phyloP scores from a whole-genome alignment of 2,329 filamentous ascomycete genomes.

The Neonectria neomacrospora region DNA sequence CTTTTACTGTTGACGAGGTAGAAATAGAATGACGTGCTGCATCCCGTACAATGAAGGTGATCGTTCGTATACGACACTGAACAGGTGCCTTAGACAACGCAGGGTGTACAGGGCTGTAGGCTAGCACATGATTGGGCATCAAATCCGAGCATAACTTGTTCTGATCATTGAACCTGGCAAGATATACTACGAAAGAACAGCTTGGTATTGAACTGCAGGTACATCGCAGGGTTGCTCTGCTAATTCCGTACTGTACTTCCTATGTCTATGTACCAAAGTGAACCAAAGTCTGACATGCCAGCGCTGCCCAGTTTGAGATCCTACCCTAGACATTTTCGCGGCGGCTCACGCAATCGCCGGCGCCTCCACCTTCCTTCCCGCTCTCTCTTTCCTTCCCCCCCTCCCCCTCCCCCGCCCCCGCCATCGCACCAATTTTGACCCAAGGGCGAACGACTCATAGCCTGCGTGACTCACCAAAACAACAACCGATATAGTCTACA shows the following conservation, averaged over 20 bases:
- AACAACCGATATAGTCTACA: not conserved
- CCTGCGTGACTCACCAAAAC: constrained; percentile 25
- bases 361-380: constrained; percentile 30
- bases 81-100: no score
- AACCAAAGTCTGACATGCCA: not conserved
- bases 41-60: not conserved
- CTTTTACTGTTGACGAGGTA: not conserved
- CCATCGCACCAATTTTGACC: constrained; percentile 42
- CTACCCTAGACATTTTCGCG: constrained; percentile 30
- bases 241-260: no score
- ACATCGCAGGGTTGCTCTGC: not conserved
- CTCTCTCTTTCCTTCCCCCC: not conserved
- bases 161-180: not conserved
- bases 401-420: constrained; percentile 40
- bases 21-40: not conserved
- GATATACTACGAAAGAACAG: no score
- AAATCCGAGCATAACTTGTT: not conserved
- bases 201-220: no score
- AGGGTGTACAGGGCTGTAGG: no score
- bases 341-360: constrained; percentile 7
- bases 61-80: no score
- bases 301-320: not conserved
- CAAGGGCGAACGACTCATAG: not conserved
- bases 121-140: no score
- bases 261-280: no score